These are phyloP conservation scores for Akanthomyces uredinophilus DNA, from an alignment of 2,329 filamentous ascomycete species.

Conservation along the genomic window DNA sequence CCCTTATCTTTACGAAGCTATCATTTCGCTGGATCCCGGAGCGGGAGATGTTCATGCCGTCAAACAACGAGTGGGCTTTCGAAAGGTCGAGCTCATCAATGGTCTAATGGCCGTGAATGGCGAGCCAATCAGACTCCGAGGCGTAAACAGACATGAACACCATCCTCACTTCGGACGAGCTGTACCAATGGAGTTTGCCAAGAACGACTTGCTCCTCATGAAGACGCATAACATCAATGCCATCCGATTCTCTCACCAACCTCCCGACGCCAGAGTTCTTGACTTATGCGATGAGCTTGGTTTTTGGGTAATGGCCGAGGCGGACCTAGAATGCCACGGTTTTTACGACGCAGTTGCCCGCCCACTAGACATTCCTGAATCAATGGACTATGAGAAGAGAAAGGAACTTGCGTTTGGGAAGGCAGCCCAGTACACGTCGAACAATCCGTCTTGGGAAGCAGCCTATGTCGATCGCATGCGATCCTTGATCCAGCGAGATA, in stretches of 20 bases:
- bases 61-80: constrained; percentile 56
- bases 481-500: constrained; percentile 62
- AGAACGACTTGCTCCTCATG: constrained; percentile 60
- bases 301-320: constrained; percentile 53
- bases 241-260: constrained; percentile 63
- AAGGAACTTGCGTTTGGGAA: constrained; percentile 50
- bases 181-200: constrained; percentile 58
- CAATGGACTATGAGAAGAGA: constrained; percentile 55
- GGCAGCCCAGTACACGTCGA: constrained; percentile 54
- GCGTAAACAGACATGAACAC: constrained; percentile 67
- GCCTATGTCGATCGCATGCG: constrained; percentile 64
- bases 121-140: constrained; percentile 53
- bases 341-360: constrained; percentile 46
- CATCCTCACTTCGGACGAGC: constrained; percentile 59
- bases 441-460: constrained; percentile 56
- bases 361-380: constrained; percentile 47
- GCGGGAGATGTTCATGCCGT: constrained; percentile 31
- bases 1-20: constrained; percentile 54
- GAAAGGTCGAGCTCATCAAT: constrained; percentile 56
- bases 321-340: constrained; percentile 49
- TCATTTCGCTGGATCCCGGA: constrained; percentile 33
- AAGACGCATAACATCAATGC: constrained; percentile 68
- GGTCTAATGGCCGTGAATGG: constrained; percentile 61
- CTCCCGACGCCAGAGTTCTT: constrained; percentile 55
- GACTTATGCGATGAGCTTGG: constrained; percentile 62